Conservation (phyloP, 768 basidiomycete species). For the Naganishia antarctica region DNA sequence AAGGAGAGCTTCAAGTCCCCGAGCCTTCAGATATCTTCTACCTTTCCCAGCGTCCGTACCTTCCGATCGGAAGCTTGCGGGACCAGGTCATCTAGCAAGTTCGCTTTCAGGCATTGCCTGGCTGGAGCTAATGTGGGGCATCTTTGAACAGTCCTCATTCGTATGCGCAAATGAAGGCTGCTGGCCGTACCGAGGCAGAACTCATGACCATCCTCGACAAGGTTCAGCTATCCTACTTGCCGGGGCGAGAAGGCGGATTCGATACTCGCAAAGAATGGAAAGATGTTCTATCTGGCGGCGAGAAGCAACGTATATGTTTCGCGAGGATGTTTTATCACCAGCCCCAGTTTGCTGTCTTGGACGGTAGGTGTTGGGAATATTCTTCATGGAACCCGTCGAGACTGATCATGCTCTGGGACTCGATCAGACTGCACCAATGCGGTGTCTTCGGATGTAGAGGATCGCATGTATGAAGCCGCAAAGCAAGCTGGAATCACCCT, state of each 20-base stretch:
- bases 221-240: slow-evolving; percentile 78
- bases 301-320: slow-evolving; percentile 75
- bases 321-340: slow-evolving; percentile 86
- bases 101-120: neutral
- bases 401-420: neutral
- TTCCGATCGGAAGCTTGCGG: slow-evolving; percentile 76
- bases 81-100: slow-evolving; percentile 81
- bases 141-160: slow-evolving; percentile 59
- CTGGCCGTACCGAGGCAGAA: slow-evolving; percentile 63
- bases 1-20: slow-evolving; percentile 52
- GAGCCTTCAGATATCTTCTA: slow-evolving; percentile 63
- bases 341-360: slow-evolving; percentile 76
- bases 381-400: neutral
- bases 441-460: slow-evolving; percentile 92
- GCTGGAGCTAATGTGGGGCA: neutral
- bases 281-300: slow-evolving; percentile 90
- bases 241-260: slow-evolving; percentile 84
- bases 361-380: slow-evolving; percentile 57
- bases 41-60: slow-evolving; percentile 88
- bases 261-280: slow-evolving; percentile 88
- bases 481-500: slow-evolving; percentile 84
- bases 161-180: slow-evolving; percentile 64
- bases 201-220: slow-evolving; percentile 71
- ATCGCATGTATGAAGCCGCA: slow-evolving; percentile 87
- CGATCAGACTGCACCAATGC: slow-evolving; percentile 82